A percentile compares a stretch with the other conserved stretches of the same genome.
Conservation (phyloP, 495 filamentous ascomycete genomes). For the Pyrenopolyporus hunteri region DNA sequence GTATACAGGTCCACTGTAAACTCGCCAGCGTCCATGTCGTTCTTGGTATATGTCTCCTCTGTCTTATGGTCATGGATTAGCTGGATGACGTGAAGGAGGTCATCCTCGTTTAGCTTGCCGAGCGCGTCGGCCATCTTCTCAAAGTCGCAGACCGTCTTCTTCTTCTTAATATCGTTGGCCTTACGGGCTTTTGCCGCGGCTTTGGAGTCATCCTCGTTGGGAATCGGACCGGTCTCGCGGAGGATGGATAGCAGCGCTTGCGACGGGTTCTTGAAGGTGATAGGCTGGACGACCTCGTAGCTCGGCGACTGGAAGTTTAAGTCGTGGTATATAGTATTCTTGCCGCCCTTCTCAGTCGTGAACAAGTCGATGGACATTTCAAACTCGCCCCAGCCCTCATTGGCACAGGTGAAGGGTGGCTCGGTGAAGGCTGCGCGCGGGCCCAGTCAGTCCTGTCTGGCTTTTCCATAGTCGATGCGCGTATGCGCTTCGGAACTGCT, state of each 20-base stretch:
- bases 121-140: constrained; percentile 96
- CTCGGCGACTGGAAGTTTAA: constrained; percentile 82
- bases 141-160: constrained; percentile 84
- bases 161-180: constrained; percentile 76
- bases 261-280: constrained; percentile 92
- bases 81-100: constrained; percentile 92
- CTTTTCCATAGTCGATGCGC: background rate
- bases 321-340: constrained; percentile 81
- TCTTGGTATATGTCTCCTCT: constrained; percentile 91
- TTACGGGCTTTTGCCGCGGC: constrained; percentile 59
- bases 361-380: constrained; percentile 87
- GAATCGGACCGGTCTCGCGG: constrained; percentile 80
- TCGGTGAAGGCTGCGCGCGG: constrained; percentile 78
- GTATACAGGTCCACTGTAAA: constrained; percentile 99
- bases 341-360: constrained; percentile 83
- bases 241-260: constrained; percentile 75
- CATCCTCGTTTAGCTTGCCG: constrained; percentile 83
- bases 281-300: constrained; percentile 82
- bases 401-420: constrained; percentile 85
- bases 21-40: constrained; percentile 96
- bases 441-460: background rate
- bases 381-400: constrained; percentile 99
- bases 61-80: constrained; percentile 98
- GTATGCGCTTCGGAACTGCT: constrained; percentile 38
- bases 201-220: constrained; percentile 70